Evolutionary conservation across 768 basidiomycete species (phyloP), one percentile per base, ranked within the genome.

Genomic region (Mycena floridula): DNA sequence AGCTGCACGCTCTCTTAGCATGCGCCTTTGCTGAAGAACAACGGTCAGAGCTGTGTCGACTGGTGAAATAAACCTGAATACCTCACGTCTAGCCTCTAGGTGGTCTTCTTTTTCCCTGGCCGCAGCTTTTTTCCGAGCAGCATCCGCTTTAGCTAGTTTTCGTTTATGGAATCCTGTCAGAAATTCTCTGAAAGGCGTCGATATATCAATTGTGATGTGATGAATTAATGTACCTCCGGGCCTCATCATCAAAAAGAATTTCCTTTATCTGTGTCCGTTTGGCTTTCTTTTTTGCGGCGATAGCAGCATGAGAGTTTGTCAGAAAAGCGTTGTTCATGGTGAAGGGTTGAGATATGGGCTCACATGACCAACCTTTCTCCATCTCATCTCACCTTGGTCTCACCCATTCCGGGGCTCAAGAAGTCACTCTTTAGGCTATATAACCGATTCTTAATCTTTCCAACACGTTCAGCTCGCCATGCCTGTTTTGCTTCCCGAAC

Each of bases 91-190:
- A n/a, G 76, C 62, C 54, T 90, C 83, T 18, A 81, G 66, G 54
- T 83, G 76, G 43, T 83, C 82, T 56, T 81, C 76, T 59, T 88
- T 89, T 56, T 90, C 85, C 51, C 83, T 69, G 55, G 89, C 81
- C 49, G 76, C 65, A 11, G 89, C 89, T 60, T 77, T 85, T 52
- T 79, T 74, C 54, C 78, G 80, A 36, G 82, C 76, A 40, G 77
- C 83, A 54, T 94, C 89, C 50, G 81, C 75, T 60, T 86, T 89
- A 48, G 81, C 84, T 41, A 91, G 65, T 64, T 95, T 96, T 54
- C 93, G 81, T 65, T 94, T 94, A 61, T 87, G 85, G 61, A 96
- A 96, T 22, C 93, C 93, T 15, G 91, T 94, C 59, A 96, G 67
- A 64, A 87, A 96, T 47, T 94, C 85, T 58, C 92, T 94, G 54